A percentile compares a stretch with the other conserved stretches of the same genome.
Evolutionary conservation across 768 basidiomycete species (phyloP).

Genomic region (Agrocybe pediades): DNA sequence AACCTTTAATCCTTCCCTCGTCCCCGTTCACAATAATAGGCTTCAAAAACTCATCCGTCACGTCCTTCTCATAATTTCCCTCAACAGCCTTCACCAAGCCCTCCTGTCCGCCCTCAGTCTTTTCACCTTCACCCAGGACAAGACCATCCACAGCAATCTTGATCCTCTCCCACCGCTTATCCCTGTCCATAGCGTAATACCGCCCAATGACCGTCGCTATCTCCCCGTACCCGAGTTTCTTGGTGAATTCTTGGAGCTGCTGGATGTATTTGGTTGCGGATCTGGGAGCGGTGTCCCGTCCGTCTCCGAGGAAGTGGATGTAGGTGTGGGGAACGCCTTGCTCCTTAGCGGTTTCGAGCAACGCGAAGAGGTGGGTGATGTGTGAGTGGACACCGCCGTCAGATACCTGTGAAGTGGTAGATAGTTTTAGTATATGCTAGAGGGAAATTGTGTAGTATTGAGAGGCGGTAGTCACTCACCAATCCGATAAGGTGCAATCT

Average conservation of each 20-base stretch:
- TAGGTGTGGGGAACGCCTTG: slow-evolving; percentile 82
- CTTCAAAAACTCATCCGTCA: slow-evolving; percentile 96
- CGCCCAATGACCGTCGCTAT: slow-evolving; percentile 85
- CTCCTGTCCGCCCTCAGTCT: slow-evolving; percentile 46
- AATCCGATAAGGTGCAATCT: slow-evolving; percentile 88
- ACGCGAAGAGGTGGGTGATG: slow-evolving; percentile 85
- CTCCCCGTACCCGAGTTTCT: slow-evolving; percentile 77
- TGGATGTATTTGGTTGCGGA: slow-evolving; percentile 79
- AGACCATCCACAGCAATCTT: slow-evolving; percentile 89
- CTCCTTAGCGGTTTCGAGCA: slow-evolving; percentile 90
- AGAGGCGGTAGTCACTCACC: slow-evolving; percentile 44
- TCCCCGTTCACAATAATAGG: slow-evolving; percentile 87
- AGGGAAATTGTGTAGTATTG: neutral
- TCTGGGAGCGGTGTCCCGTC: slow-evolving; percentile 90
- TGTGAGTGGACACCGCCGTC: slow-evolving; percentile 98
- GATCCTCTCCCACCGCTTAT: slow-evolving; percentile 95
- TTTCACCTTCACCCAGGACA: slow-evolving; percentile 67
- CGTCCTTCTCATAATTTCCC: slow-evolving; percentile 79
- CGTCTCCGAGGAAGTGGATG: slow-evolving; percentile 94
- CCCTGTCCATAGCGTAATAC: slow-evolving; percentile 97
- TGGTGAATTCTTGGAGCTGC: slow-evolving; percentile 75
- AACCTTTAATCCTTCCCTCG: slow-evolving; percentile 80
- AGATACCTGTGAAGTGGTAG: slow-evolving; percentile 84
- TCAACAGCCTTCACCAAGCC: slow-evolving; percentile 68
- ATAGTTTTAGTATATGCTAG: no score